Percentiles rank a stretch among this genome's conserved stretches.
These are phyloP conservation scores for Syzygium aqueum DNA, from an alignment of 345 rosid genomes.

Conservation along the genomic window DNA sequence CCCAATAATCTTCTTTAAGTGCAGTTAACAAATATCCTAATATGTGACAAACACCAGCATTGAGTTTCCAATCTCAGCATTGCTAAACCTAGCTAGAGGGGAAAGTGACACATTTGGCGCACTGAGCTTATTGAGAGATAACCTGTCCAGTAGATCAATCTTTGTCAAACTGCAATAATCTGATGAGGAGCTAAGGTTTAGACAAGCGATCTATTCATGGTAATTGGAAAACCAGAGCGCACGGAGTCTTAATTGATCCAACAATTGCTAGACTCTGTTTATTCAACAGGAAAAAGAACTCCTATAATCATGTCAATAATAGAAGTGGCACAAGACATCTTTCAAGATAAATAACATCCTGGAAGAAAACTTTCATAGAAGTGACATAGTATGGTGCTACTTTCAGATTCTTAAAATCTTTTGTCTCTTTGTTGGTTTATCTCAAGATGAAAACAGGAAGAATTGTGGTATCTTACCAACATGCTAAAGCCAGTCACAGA, in stretches of 20 bases:
- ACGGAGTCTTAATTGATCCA: not conserved
- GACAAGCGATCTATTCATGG: not conserved
- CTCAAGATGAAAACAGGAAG: not conserved
- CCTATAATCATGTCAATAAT: not conserved
- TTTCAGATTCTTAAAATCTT: not conserved
- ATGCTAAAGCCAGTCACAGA: slow-evolving; percentile 38
- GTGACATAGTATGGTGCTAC: not conserved
- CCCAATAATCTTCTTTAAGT: not conserved
- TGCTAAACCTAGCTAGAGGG: not conserved
- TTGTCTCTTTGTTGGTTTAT: not conserved
- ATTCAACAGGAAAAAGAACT: not conserved
- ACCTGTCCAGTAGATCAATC: not conserved
- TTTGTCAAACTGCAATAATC: not conserved
- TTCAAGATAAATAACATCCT: not conserved
- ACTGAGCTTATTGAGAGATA: not conserved
- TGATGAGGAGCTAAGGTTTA: not conserved
- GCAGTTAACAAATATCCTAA: not conserved
- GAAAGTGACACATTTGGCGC: not conserved
- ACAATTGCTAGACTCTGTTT: not conserved
- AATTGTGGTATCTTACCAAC: slow-evolving; percentile 9
- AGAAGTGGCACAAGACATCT: not conserved
- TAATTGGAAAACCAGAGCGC: not conserved
- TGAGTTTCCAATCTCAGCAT: not conserved
- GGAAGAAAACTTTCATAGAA: not conserved
- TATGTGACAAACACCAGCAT: not conserved